Evolutionary conservation across 2,329 filamentous ascomycete species (phyloP), one percentile per base, ranked within the genome.

Genomic region (Ophiognomonia clavigignenti-juglandacearum): DNA sequence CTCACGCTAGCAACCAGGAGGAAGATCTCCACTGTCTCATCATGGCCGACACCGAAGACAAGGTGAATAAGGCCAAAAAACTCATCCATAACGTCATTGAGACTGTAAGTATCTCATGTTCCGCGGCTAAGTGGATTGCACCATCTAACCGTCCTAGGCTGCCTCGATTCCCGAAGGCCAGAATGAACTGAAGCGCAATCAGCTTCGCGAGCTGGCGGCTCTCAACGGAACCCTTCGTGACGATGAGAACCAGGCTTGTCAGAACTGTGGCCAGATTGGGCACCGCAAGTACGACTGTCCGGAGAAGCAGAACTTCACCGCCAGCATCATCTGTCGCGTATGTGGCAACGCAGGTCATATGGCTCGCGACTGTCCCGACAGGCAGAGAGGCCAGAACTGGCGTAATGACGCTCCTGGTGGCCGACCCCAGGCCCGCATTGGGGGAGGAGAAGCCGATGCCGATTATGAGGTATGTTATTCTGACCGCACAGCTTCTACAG

Each of bases 21-120:
- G 93, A 98, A 73, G 93, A 98, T 67, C 78, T 98, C 48, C 93
- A 98, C 72, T 98, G 93, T 71, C 75, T 98, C 65, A 97, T 98
- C 73, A 98, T 98, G 93, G 93, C 93, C 62, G 93, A 98, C 64
- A 97, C 92, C 31, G 95, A 98, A 73, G 93, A 98, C 54, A 98
- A 98, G 74, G 91, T 98, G 65, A 95, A 95, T 75, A 98, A 97
- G 72, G 93, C 93, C 56, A 98, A 97, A 77, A 90, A 95, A 71
- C 72, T 97, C 53, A 96, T 98, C 54, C 92, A 98, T 71, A 96
- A 97, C 57, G 87, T 98, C 62, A 97, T 98, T 64, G 93, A 98
- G 71, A 98, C 93, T 51, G 92, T 95, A 77, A 74, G 86, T 80
- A 5, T 27, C 27, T 23, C n/a, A 14, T 18, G 20, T 6, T 29